Evolutionary conservation across 2,329 filamentous ascomycete species (phyloP), one percentile per base, ranked within the genome.

Genomic region (Hirsutella thompsonii): DNA sequence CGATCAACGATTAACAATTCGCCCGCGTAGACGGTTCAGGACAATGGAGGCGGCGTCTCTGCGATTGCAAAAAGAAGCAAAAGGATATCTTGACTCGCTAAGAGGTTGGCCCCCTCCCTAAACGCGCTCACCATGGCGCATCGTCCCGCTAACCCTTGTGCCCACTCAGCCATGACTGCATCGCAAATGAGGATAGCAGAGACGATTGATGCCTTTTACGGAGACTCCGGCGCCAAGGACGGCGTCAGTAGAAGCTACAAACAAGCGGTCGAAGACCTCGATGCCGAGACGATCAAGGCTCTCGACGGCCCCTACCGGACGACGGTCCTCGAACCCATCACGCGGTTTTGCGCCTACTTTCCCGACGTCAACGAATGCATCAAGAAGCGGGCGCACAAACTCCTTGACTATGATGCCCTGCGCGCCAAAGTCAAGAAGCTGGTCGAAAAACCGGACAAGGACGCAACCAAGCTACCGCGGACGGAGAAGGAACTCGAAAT

Each of bases 121-220:
- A 26, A 29, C n/a, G 3, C 4, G 16, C 20, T 10, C 32, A 18
- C 14, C 19, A 3, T 16, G 4, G 10, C n/a, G 14, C 6, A 11
- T 16, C 5, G n/a, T 16, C 32, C 14, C 32, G 38, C 38, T 40
- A 10, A 40, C 38, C 38, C 4, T 9, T 9, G 5, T 29, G 8
- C 20, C 20, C 4, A 5, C 20, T 23, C 50, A 88, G 90, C 92
- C 51, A 98, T 98, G 92, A 98, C 92, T 14, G 90, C 92, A 40
- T 95, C 89, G 41, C 92, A 98, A 66, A 96, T 98, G 90, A 83
- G 90, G 57, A 96, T 98, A 61, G 92, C 92, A 49, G 92, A 98
- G 64, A 98, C 92, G 18, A 98, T 98, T 63, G 92, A 98, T 66
- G 92, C 92, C 33, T 98, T 98, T 64, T 98, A 98, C 66, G 92